phyloP scores from a whole-genome alignment of 2,329 filamentous ascomycete genomes.

The Sclerotinia subarctica region DNA sequence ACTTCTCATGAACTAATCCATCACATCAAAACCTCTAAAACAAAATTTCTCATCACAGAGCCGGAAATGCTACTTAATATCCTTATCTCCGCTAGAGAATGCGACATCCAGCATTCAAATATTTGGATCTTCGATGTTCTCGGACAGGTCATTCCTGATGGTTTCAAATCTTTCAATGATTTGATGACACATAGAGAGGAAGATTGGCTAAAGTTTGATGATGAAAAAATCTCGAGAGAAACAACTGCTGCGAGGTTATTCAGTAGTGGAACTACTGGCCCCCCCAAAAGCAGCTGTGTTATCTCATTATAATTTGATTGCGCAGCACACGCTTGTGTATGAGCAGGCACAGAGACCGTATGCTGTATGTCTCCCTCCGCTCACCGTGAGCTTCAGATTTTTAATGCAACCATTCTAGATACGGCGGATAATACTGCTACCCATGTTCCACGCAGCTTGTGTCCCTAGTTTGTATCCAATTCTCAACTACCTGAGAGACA shows the following conservation, averaged over 20 bases:
- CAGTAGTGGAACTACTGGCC: conserved; percentile 58
- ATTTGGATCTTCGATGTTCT: conserved; percentile 35
- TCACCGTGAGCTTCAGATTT: too few species aligned
- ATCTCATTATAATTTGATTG: conserved; percentile 40
- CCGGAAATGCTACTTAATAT: conserved; percentile 29
- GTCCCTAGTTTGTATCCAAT: conserved; percentile 50
- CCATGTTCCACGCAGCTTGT: conserved; percentile 62
- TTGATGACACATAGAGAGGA: conserved; percentile 31
- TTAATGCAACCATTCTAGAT: conserved; percentile 39
- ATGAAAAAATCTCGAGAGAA: conserved; percentile 34
- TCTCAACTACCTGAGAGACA: background rate
- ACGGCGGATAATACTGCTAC: conserved; percentile 50
- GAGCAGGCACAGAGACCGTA: conserved; percentile 53
- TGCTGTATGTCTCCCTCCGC: conserved; percentile 55
- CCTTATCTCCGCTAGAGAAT: conserved; percentile 31
- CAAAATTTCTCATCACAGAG: conserved; percentile 34
- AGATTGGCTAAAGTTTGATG: conserved; percentile 33
- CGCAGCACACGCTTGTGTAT: conserved; percentile 42
- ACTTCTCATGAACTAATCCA: conserved; percentile 34
- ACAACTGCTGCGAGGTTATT: conserved; percentile 45
- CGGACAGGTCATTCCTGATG: conserved; percentile 26
- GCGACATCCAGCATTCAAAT: conserved; percentile 30
- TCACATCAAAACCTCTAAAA: conserved; percentile 32
- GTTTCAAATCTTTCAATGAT: conserved; percentile 28
- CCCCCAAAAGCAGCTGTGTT: conserved; percentile 43